Conservation (phyloP, 192 early-diverging fungal genomes). For the Kappamyces sp. region DNA sequence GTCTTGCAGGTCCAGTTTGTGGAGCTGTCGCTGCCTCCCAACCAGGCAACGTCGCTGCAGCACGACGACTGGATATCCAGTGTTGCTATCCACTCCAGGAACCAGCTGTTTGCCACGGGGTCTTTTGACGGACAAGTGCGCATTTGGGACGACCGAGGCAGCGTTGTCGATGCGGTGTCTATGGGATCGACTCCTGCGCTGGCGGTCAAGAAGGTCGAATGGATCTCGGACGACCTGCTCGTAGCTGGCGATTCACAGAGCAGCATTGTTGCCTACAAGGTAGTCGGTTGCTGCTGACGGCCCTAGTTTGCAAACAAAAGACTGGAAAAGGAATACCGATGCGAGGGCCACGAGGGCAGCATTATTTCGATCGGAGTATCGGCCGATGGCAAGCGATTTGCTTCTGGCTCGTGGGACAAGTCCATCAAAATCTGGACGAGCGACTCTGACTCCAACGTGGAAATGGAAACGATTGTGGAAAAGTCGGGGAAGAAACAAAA, state of each 20-base stretch:
- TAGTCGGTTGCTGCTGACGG: not conserved
- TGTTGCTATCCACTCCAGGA: slow-evolving; percentile 2
- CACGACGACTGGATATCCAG: slow-evolving; percentile 93
- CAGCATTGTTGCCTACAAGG: not conserved
- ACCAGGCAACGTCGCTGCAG: slow-evolving; percentile 65
- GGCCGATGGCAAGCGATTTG: slow-evolving; percentile 42
- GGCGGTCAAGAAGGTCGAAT: slow-evolving; percentile 73
- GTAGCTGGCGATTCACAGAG: slow-evolving; percentile 53
- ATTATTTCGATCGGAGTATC: slow-evolving; percentile 70
- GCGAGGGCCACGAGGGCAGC: slow-evolving; percentile 71
- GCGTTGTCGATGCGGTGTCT: slow-evolving; percentile 31
- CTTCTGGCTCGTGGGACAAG: slow-evolving; percentile 69
- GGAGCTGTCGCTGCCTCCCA: slow-evolving; percentile 85
- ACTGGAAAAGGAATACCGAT: slow-evolving; percentile 13
- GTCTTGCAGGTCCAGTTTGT: slow-evolving; percentile 85
- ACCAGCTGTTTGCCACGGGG: slow-evolving; percentile 54
- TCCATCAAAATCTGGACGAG: slow-evolving; percentile 70
- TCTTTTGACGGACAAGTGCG: slow-evolving; percentile 80
- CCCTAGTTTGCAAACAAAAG: slow-evolving; percentile 8
- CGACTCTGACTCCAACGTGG: slow-evolving; percentile 32
- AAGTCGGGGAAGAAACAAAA: slow-evolving; percentile 48
- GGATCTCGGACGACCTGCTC: slow-evolving; percentile 62
- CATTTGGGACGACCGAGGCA: slow-evolving; percentile 68
- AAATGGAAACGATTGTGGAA: slow-evolving; percentile 17
- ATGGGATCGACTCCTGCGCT: slow-evolving; percentile 37